Conservation (phyloP, 2,329 filamentous ascomycete species). For the Fonsecaea monophora region DNA sequence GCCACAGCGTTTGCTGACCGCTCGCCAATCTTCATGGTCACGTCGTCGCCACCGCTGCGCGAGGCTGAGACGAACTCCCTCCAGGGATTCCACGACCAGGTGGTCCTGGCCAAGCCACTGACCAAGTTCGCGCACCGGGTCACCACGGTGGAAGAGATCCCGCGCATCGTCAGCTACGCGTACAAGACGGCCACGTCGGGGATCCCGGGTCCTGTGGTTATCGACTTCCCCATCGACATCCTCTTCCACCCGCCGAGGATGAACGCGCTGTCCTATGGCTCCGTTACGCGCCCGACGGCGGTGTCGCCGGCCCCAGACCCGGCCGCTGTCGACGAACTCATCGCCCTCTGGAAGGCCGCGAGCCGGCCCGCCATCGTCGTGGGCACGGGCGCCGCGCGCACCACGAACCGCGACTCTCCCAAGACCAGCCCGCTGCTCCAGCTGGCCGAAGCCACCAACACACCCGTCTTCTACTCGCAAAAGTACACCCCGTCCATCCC, state of each 20-base stretch:
- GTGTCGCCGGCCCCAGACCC: slow-evolving; percentile 48
- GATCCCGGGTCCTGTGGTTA: slow-evolving; percentile 47
- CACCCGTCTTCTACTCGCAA: slow-evolving; percentile 52
- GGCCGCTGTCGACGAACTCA: slow-evolving; percentile 45
- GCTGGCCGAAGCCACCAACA: slow-evolving; percentile 46
- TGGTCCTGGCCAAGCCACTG: slow-evolving; percentile 52
- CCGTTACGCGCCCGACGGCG: slow-evolving; percentile 46
- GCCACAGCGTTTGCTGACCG: slow-evolving; percentile 56
- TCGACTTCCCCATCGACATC: slow-evolving; percentile 47
- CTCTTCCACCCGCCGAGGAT: slow-evolving; percentile 52
- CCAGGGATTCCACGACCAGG: slow-evolving; percentile 57
- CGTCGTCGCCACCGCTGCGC: slow-evolving; percentile 53
- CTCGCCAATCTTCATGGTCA: slow-evolving; percentile 55
- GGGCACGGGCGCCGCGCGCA: slow-evolving; percentile 49
- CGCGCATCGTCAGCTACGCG: slow-evolving; percentile 53
- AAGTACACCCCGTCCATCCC: slow-evolving; percentile 39
- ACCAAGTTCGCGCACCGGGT: slow-evolving; percentile 57
- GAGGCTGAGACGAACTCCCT: slow-evolving; percentile 57
- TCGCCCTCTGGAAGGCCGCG: slow-evolving; percentile 45
- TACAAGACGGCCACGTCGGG: slow-evolving; percentile 50
- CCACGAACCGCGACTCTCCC: slow-evolving; percentile 26
- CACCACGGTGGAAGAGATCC: slow-evolving; percentile 54
- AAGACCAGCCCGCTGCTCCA: slow-evolving; percentile 45
- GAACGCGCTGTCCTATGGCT: slow-evolving; percentile 51
- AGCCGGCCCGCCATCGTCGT: slow-evolving; percentile 52